A percentile compares a stretch with the other conserved stretches of the same genome.
phyloP scores from a whole-genome alignment of 2,329 filamentous ascomycete species.

The Zymoseptoria crescenta region DNA sequence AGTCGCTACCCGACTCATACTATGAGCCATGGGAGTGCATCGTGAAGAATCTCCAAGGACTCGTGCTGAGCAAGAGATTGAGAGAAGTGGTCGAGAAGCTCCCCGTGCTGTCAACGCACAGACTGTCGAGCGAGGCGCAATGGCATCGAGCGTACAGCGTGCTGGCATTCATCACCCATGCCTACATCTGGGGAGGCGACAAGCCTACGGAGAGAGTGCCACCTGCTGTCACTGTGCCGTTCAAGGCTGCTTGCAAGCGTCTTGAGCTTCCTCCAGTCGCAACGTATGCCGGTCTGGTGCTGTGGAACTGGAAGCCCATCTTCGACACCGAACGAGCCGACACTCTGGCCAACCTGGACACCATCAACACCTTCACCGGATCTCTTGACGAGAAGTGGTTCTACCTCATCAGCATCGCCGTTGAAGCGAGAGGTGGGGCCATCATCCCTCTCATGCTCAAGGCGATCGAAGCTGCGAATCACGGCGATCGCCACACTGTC shows the following conservation, averaged over 20 bases:
- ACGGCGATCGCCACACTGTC: constrained; percentile 62
- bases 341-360: constrained; percentile 78
- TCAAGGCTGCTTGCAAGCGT: constrained; percentile 61
- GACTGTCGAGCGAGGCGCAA: constrained; percentile 75
- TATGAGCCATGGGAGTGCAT: constrained; percentile 93
- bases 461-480: constrained; percentile 72
- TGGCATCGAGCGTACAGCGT: constrained; percentile 83
- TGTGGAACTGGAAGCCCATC: constrained; percentile 96
- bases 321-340: constrained; percentile 77
- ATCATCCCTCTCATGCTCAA: constrained; percentile 82
- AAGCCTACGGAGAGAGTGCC: constrained; percentile 65
- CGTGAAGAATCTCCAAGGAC: constrained; percentile 72
- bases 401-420: constrained; percentile 89
- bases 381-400: constrained; percentile 98
- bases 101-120: constrained; percentile 73
- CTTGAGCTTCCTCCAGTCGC: constrained; percentile 87
- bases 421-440: constrained; percentile 83
- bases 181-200: constrained; percentile 82
- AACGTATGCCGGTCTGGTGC: constrained; percentile 81
- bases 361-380: constrained; percentile 84
- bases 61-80: constrained; percentile 78
- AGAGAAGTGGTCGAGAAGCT: constrained; percentile 71
- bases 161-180: constrained; percentile 71
- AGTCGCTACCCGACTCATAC: constrained; percentile 76
- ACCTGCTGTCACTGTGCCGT: constrained; percentile 71